Base-by-base conservation (phyloP, 495 filamentous ascomycete genomes). In the Astrocystis sublimbata region DNA sequence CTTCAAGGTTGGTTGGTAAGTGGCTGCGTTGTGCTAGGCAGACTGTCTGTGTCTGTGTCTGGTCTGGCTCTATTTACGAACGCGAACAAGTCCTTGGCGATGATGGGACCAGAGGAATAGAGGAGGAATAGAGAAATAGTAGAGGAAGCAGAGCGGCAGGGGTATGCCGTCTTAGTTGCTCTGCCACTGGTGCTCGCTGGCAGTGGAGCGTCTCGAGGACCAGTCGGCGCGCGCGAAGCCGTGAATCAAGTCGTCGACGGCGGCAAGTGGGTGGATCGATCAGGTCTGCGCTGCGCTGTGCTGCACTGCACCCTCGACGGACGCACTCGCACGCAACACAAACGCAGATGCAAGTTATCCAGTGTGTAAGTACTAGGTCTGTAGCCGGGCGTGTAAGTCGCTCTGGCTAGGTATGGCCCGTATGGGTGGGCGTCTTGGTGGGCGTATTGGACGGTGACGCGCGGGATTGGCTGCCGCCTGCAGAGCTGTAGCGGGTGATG, bases 181-280 rank as follows among this genome's bases (percentile, higher is more conserved):
- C 17, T 54, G 28, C 33, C 30, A 40, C 31, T 54, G 28, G 23
- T 30, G 15, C 5, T 49, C 46, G 15, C 24, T 8, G 30, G 38
- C 50, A 57, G 52, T 50, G 43, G 60, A 56, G 51, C 60, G 60
- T 30, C 53, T 56, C 51, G 33, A 57, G 51, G 38, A 51, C 43
- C 43, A 57, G 40, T 55, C 30, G 46, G 61, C 61, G 61, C 41
- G 43, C 40, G 36, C 43, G 53, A 57, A 41, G 15, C 42, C 19
- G 15, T 35, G 26, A 58, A 42, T 42, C 42, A 42, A 12, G 35
- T 33, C 35, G 43, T 30, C 54, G 54, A 36, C 52, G 52, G 53
- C 53, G 61, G 61, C 52, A 58, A 50, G 60, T 28, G 30, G n/a
- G 60, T 49, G 60, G 59, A 28, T 28, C 41, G n/a, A 38, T 19